Evolutionary conservation across 345 rosid species (phyloP).

Genomic region (Clarkia xantiana): DNA sequence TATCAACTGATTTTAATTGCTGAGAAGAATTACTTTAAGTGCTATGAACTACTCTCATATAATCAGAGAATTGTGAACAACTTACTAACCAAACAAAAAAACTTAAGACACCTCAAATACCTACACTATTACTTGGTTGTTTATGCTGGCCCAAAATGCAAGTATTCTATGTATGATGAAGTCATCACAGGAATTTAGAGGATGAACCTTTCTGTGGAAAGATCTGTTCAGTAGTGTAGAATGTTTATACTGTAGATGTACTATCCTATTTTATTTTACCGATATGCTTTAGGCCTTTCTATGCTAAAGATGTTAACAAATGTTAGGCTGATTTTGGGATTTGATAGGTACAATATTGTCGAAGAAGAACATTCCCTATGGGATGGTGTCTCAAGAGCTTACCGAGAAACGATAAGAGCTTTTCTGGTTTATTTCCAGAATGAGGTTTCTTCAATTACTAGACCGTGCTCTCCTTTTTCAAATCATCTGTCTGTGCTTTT

Average conservation of each 20-base stretch:
- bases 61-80: no score
- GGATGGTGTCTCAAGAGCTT: slow-evolving; percentile 79
- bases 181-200: no score
- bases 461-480: no score
- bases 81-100: no score
- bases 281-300: slow-evolving; percentile 18
- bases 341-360: slow-evolving; percentile 69
- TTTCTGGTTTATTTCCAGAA: slow-evolving; percentile 85
- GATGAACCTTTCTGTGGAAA: no score
- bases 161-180: no score
- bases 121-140: no score
- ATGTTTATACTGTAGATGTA: not conserved
- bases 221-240: not conserved
- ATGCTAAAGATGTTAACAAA: slow-evolving; percentile 17
- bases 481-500: no score
- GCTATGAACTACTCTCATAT: no score
- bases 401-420: slow-evolving; percentile 83
- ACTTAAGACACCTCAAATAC: no score
- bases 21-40: not conserved
- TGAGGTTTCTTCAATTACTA: slow-evolving; percentile 31
- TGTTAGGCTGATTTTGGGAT: slow-evolving; percentile 20
- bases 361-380: slow-evolving; percentile 69
- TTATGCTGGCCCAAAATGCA: no score
- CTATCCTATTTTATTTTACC: slow-evolving; percentile 1
- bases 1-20: not conserved